A percentile compares a stretch with the other conserved stretches of the same genome.
Conservation (phyloP, 352 stramenopile genomes). For the Pythium pectinolyticum region DNA sequence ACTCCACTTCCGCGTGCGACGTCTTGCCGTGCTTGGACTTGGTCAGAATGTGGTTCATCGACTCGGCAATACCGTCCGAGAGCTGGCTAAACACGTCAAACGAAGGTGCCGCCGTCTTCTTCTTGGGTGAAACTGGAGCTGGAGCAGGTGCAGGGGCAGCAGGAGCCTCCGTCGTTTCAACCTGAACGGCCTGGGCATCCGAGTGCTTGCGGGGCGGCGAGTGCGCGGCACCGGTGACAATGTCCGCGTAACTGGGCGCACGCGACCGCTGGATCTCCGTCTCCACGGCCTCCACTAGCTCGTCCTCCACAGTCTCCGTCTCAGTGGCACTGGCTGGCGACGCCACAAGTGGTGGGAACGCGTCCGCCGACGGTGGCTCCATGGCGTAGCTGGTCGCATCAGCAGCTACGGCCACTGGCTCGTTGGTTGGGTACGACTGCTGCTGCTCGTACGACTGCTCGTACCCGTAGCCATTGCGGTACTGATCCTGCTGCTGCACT, state of each 20-base stretch:
- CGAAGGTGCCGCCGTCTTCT: conserved; percentile 6
- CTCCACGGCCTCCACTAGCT: too few relatives aligned
- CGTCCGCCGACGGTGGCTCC: conserved; percentile 1
- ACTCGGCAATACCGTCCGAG: conserved; percentile 36
- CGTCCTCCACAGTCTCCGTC: neutral
- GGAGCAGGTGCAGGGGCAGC: too few relatives aligned
- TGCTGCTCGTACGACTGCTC: conserved; percentile 22
- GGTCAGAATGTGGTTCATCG: conserved; percentile 40
- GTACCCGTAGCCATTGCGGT: conserved; percentile 15
- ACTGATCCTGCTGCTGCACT: too few relatives aligned
- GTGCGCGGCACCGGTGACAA: conserved; percentile 20
- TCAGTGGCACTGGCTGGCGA: neutral
- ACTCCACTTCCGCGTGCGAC: conserved; percentile 35
- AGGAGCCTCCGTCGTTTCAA: too few relatives aligned
- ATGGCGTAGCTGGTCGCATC: neutral
- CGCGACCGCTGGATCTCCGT: conserved; percentile 13
- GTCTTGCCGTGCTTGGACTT: conserved; percentile 31
- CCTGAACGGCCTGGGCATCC: too few relatives aligned
- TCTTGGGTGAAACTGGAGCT: neutral
- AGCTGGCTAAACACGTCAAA: conserved; percentile 32
- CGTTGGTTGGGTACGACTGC: neutral
- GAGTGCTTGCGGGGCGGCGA: conserved; percentile 16
- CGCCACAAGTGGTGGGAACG: conserved; percentile 12
- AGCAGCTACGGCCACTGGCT: neutral
- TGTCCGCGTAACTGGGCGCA: conserved; percentile 31